Evolutionary conservation across 768 basidiomycete species (phyloP).

Genomic region (Tricholoma matsutake): DNA sequence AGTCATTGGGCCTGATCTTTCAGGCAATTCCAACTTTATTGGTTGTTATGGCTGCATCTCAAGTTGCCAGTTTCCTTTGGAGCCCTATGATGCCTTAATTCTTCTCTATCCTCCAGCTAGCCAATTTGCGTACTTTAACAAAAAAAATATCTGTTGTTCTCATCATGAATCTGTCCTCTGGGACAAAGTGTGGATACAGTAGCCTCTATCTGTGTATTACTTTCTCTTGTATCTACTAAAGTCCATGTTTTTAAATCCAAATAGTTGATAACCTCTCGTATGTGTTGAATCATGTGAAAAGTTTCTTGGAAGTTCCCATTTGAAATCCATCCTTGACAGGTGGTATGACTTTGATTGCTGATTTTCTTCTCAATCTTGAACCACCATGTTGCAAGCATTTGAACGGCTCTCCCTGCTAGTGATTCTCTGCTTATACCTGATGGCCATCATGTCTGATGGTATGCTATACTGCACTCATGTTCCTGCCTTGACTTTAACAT

Average conservation of each 20-base stretch:
- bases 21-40: neutral
- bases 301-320: neutral
- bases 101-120: neutral
- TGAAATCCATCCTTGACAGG: neutral
- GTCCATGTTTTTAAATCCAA: no score
- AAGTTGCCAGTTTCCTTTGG: neutral
- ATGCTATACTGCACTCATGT: neutral
- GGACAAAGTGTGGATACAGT: no score
- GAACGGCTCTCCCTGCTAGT: neutral
- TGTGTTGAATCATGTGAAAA: neutral
- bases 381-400: neutral
- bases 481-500: neutral
- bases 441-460: neutral
- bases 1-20: neutral
- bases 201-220: no score
- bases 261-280: no score
- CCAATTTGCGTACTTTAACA: neutral
- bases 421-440: neutral
- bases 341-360: neutral
- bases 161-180: no score
- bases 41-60: neutral
- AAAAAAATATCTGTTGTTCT: neutral
- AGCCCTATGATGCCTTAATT: neutral
- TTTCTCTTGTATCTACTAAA: no score
- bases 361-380: neutral